These are phyloP conservation scores for Metschnikowia chrysomelidarum DNA, from an alignment of 805 yeast species.

Conservation along the genomic window DNA sequence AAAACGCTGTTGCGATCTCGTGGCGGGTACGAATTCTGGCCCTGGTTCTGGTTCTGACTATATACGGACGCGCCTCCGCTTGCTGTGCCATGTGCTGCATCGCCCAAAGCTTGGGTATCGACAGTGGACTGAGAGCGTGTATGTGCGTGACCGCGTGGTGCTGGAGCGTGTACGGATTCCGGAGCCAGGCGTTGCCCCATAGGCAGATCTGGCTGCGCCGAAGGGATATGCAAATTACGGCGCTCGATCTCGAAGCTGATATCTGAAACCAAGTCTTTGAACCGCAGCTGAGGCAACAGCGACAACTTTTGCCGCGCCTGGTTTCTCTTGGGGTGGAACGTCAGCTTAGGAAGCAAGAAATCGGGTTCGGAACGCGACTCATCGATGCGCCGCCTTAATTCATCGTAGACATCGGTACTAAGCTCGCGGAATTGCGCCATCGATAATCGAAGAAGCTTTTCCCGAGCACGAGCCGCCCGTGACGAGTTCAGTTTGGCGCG, in stretches of 20 bases:
- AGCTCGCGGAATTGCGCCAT: conserved; percentile 82
- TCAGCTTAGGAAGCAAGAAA: conserved; percentile 63
- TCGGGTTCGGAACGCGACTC: conserved; percentile 59
- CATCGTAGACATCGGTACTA: conserved; percentile 93
- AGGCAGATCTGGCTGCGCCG: conserved; percentile 5
- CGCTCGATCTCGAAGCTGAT: conserved; percentile 84
- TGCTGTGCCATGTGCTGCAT: background rate
- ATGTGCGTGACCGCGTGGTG: background rate
- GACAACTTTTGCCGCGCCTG: conserved; percentile 93
- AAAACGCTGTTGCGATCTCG: conserved; percentile 1
- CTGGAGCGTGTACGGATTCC: background rate
- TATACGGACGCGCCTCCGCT: background rate
- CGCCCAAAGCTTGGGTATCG: no score
- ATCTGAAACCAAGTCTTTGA: conserved; percentile 88
- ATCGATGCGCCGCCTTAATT: conserved; percentile 72
- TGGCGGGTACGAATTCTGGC: no score
- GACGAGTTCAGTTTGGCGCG: conserved; percentile 43
- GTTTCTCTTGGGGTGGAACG: conserved; percentile 90
- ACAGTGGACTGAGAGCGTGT: conserved; percentile 4
- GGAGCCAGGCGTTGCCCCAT: background rate
- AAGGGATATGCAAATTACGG: conserved; percentile 50
- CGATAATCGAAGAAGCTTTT: conserved; percentile 77
- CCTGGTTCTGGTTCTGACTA: no score
- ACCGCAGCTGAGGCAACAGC: conserved; percentile 74
- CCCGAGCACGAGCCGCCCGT: conserved; percentile 81